Base-by-base conservation (phyloP, 1,284 basidiomycete genomes). In the Trichosporon sp. region DNA sequence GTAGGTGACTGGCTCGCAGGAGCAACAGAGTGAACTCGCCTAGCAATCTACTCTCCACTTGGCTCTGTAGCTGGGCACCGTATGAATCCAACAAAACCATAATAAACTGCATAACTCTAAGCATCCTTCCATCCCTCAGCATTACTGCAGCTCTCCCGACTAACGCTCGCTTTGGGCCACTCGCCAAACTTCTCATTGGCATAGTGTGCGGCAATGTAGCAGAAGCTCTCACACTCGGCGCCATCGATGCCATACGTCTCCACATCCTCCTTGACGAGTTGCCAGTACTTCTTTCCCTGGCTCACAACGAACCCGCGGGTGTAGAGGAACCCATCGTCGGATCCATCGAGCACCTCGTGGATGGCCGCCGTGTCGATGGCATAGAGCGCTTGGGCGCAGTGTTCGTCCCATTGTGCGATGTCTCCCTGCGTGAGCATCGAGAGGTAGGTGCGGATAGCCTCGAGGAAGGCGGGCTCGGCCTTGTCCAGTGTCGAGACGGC, bases 241-340 rank as follows among this genome's bases (percentile, higher is more conserved):
- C 69, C 69, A 26, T 38, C 32, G 40, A 73, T 8, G 11, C 51
- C 72, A 8, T 38, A 59, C 10, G 16, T 26, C 11, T 1, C 63
- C 2, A 70, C 70, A 14, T 64, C 19, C 11, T 6, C n/a, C 40
- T 64, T 65, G 6, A 73, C 70, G 1, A 38, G 21, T 21, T 69
- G 68, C 32, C 48, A 73, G 66, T 73, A 71, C 56, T 1, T 16
- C 5, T 19, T 26, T 12, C 72, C 72, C 11, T 21, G 40, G 12
- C 43, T 56, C 4, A 73, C 70, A 32, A 73, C 63, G 8, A 67
- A 73, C 2, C 70, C 72, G 26, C 72, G 68, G 1, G 63, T 40
- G 31, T 71, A 71, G 6, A 73, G 66, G 59, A 71, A 66, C 37
- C 68, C 48, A 40, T 77, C 68, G 63, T 74, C 70, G 26, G 37